Base-by-base conservation (phyloP, 1,139 yeast species). In the Suhomyces guaymorum region DNA sequence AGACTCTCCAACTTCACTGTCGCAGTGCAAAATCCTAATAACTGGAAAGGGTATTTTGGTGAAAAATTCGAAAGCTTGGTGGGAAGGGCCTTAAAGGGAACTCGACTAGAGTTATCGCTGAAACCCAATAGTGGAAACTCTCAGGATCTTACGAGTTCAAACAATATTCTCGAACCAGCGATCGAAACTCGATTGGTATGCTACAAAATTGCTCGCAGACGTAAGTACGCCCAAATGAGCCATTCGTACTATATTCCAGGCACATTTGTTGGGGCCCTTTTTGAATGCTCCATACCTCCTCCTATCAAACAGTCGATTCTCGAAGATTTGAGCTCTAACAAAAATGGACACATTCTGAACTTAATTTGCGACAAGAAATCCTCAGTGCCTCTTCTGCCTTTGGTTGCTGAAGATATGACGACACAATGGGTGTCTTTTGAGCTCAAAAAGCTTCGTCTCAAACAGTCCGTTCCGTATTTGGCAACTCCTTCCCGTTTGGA, bases 221-320 rank as follows among this genome's bases (percentile, higher is more conserved):
- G 75, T 49, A 73, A 77, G 48, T 83, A 79, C 48, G 78, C 80
- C 1, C 54, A 55, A 21, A 61, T 83, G 30, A 56, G 69, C 15
- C 44, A 75, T 22, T 65, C 74, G 5, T 54, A 80, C 13, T 82
- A 71, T 48, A 59, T 78, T 16, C 88, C 90, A 0, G 63, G 68
- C 28, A 71, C 82, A 0, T 72, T 77, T 55, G 76, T 84, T 2
- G 94, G 94, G 5, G 90, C 82, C 0, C 46, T 84, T 6, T 84
- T 70, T 52, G 71, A 72, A 43, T 80, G 87, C 48, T 62, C 70
- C 3, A 43, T 73, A 1, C 51, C 66, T 2, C 40, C 45, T 6
- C 55, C 39, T 37, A 42, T 24, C 46, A 61, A 52, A 33, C 36
- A 35, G n/a, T n/a, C n/a, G n/a, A n/a, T n/a, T n/a, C n/a, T n/a